Base-by-base conservation (phyloP, 257 asterid species). In the Haberlea rhodopensis region DNA sequence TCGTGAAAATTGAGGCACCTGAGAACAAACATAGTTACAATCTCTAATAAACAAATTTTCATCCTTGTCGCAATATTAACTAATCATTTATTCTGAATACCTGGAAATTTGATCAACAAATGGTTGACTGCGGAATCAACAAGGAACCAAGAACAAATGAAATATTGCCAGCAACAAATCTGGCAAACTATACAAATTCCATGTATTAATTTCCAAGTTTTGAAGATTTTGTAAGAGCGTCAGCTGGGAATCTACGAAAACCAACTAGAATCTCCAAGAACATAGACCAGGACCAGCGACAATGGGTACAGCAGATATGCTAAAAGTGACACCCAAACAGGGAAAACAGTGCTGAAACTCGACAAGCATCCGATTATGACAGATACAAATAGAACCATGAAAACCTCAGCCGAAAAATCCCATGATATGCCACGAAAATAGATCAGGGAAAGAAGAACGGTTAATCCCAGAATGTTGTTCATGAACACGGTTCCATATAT, bases 401-500 rank as follows among this genome's bases (percentile, higher is more conserved):
- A 68, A 15, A 72, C 70, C 64, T 80, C 82, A 7, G 68, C 21
- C 1, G 83, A 75, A 53, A 77, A 74, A 8, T 37, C 27, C 82
- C 85, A 74, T 0, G 80, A 18, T 25, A 77, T 22, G 26, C 79
- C 83, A 0, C 80, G 75, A 27, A 72, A 69, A 55, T 67, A 78
- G 24, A 77, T 63, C 57, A 81, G 57, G 5, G 74, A 69, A 29
- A 81, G 79, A 11, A 78, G 84, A 15, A 76, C 84, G 0, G 70
- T 54, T 26, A 79, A 70, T 2, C 82, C 87, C 19, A 81, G 76
- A 58, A 76, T 57, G 46, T 81, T 81, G 71, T 81, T 81, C 80
- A 68, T 73, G 76, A 76, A 79, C 45, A 73, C 79, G 0, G 80
- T 78, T 1, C 82, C 80, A 27, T 81, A 81, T 67, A 78, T 73